phyloP scores from a whole-genome alignment of 2,329 filamentous ascomycete species.

The Ceratocystis alfenasii region DNA sequence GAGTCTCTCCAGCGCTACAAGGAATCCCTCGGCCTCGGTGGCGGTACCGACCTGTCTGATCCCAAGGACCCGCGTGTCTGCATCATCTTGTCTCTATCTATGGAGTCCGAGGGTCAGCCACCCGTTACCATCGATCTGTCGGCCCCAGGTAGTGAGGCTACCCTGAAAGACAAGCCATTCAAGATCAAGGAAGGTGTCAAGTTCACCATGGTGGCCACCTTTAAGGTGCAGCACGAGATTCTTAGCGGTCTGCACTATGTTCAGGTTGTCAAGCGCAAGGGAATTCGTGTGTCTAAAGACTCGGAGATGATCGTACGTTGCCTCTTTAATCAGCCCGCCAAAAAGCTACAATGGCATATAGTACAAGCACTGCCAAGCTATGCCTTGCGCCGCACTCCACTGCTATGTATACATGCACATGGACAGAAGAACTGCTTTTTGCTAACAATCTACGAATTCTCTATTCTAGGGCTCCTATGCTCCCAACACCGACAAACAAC shows the following conservation, averaged over 20 bases:
- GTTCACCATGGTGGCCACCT: constrained; percentile 89
- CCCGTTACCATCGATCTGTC: constrained; percentile 86
- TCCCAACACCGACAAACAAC: constrained; percentile 80
- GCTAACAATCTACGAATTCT: constrained; percentile 25
- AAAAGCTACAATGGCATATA: background rate
- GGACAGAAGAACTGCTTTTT: background rate
- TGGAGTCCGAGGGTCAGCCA: constrained; percentile 69
- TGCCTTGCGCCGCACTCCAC: background rate
- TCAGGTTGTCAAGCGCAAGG: constrained; percentile 83
- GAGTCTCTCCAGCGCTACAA: constrained; percentile 97
- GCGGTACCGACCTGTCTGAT: constrained; percentile 59
- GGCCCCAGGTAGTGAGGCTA: constrained; percentile 56
- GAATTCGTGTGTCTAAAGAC: constrained; percentile 77
- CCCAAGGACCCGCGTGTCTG: constrained; percentile 77
- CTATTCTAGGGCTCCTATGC: constrained; percentile 67
- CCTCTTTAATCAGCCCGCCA: background rate
- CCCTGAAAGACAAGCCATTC: constrained; percentile 85
- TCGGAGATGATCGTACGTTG: constrained; percentile 88
- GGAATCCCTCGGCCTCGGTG: constrained; percentile 78
- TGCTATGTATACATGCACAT: background rate
- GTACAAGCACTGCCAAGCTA: background rate
- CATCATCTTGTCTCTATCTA: constrained; percentile 82
- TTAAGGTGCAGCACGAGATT: constrained; percentile 95
- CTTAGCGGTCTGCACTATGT: constrained; percentile 92
- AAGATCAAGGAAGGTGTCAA: constrained; percentile 90